Base-by-base conservation (phyloP, 306 rosid species). In the Macrotyloma uniflorum region DNA sequence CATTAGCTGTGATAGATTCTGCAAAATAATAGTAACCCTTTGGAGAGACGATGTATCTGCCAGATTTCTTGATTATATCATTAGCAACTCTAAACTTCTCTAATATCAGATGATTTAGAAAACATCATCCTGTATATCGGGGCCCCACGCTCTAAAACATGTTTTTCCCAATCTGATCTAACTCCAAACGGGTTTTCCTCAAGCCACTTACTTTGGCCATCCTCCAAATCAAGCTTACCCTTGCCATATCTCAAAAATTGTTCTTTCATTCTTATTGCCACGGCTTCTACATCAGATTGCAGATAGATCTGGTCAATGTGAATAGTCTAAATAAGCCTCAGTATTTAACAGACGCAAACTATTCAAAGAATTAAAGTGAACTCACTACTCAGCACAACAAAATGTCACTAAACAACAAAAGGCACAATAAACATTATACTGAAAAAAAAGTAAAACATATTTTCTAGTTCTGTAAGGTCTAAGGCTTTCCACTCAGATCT, bases 131-230 rank as follows among this genome's bases (percentile, higher is more conserved):
- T 66, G 77, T 89, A 92, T 97, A 92, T 92, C 2, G 93, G 96
- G 33, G 66, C 87, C 14, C 92, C 92, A 0, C 91, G 96, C 55
- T 86, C 91, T 35, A 95, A 54, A 57, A 92, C 98, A 72, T 88
- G 98, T 19, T 23, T 90, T 67, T 95, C 98, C 98, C 98, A 95
- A 47, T 95, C 98, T 49, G 97, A 92, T 55, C 83, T 83, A 51
- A 92, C 86, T 59, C 93, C 91, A 65, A 89, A 91, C 5, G 93
- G 98, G 74, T 95, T 95, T 78, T 95, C 93, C 83, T 77, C 77
- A 49, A 91, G 93, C 97, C 98, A 95, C 53, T 78, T 91, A 84
- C 53, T 72, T 74, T 61, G 67, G 67, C 80, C 86, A 77, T 81
- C 88, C 76, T 79, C 77, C 54, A 82, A 36, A 63, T 63, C 62